phyloP scores from a whole-genome alignment of 805 yeast species.

The Cyberlindnera maritima region DNA sequence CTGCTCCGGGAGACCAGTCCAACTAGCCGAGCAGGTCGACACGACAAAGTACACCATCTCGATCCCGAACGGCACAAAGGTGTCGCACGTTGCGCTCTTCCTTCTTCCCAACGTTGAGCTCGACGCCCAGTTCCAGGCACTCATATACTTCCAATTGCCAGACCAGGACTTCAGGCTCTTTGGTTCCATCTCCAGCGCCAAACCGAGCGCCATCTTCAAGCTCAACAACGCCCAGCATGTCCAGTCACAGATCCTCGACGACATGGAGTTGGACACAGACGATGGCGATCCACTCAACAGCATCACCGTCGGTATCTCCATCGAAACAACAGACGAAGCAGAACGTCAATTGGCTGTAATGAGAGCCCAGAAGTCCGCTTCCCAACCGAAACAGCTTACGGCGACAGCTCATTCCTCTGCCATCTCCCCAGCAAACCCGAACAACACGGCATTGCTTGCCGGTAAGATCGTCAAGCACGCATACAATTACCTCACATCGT shows the following conservation, averaged over 20 bases:
- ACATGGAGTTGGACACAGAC: constrained; percentile 52
- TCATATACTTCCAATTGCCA: constrained; percentile 80
- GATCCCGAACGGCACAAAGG: constrained; percentile 58
- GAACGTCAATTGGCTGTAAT: constrained; percentile 49
- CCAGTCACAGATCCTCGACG: constrained; percentile 44
- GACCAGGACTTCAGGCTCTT: constrained; percentile 56
- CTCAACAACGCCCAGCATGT: constrained; percentile 48
- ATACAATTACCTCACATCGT: constrained; percentile 87
- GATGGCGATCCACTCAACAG: constrained; percentile 27
- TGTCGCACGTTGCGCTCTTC: constrained; percentile 81
- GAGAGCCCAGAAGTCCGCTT: constrained; percentile 6
- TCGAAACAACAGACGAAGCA: constrained; percentile 75
- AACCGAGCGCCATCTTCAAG: constrained; percentile 91
- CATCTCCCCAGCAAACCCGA: constrained; percentile 36
- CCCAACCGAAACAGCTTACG: constrained; percentile 20
- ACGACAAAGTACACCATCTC: constrained; percentile 61
- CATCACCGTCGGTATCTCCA: constrained; percentile 77
- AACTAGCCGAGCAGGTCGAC: constrained; percentile 63
- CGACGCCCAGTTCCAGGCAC: constrained; percentile 73
- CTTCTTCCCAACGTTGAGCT: constrained; percentile 76
- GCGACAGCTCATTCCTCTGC: constrained; percentile 26
- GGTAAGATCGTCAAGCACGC: constrained; percentile 90
- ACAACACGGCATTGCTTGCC: constrained; percentile 61
- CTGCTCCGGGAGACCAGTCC: constrained; percentile 68
- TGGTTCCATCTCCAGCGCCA: constrained; percentile 58